Evolutionary conservation across 306 rosid species (phyloP), one percentile per base, ranked within the genome.

Genomic region (Quillaja saponaria): DNA sequence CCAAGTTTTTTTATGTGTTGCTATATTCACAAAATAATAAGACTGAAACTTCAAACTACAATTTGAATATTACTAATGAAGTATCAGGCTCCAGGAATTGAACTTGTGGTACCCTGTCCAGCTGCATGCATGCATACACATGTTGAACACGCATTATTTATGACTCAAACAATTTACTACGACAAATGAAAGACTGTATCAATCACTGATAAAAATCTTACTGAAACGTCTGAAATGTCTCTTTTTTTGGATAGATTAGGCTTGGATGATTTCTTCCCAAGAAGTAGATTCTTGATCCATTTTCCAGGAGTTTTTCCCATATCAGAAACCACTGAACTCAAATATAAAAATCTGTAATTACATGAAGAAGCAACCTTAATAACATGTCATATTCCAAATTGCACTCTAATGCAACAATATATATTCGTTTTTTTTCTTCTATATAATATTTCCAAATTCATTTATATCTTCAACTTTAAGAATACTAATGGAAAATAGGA

Each of bases 251-350:
- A 77, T 35, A 79, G 66, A 64, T 76, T 78, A 51, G 87, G 71
- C 78, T 87, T 91, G 11, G 92, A 72, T 0, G 95, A 79, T 74
- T 88, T 91, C 85, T 85, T 91, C 71, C 95, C 91, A 37, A 75
- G 77, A 34, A 91, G 73, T n/a, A 91, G 81, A 39, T 68, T 77
- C 83, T 58, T 88, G 78, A 91, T 65, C 97, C 97, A 91, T 81
- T 88, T 91, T 39, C 81, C 96, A 8, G 95, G 96, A 38, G 95
- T 86, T 78, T 79, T 88, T 44, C 95, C 95, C 97, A 91, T 91
- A 55, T 69, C 49, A 66, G 46, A 41, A 54, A 66, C 20, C 67
- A 58, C 57, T 65, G 50, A 55, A 67, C 51, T 61, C 64, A 55
- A 69, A 68, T 62, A 66, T 74, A 61, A 61, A 68, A 73, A 54